Evolutionary conservation across 805 yeast species (phyloP).

Genomic region (Teunomyces stri): DNA sequence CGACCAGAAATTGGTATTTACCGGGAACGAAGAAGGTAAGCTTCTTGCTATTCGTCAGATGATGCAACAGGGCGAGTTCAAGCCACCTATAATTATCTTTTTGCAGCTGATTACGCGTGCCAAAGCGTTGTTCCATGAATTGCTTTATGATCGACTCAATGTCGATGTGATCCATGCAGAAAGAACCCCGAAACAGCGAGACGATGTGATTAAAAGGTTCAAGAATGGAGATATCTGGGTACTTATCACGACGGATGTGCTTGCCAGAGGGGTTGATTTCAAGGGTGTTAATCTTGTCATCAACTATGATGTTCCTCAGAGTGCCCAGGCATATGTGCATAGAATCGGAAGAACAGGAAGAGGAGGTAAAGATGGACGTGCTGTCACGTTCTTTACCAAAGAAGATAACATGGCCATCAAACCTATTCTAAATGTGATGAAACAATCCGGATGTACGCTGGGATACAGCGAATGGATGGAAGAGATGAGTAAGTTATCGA

Average conservation of each 20-base stretch:
- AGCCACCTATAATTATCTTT: constrained; percentile 90
- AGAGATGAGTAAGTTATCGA: constrained; percentile 60
- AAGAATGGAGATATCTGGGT: constrained; percentile 94
- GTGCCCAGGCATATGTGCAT: constrained; percentile 93
- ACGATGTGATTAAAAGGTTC: constrained; percentile 77
- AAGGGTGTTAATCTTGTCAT: constrained; percentile 92
- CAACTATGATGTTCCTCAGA: constrained; percentile 93
- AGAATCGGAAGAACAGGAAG: constrained; percentile 99
- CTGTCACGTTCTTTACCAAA: constrained; percentile 90
- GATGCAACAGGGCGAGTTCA: constrained; percentile 78
- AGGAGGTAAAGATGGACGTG: constrained; percentile 83
- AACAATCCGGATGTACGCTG: constrained; percentile 72
- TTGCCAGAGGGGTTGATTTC: constrained; percentile 96
- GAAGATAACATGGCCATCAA: constrained; percentile 76
- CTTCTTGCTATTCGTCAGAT: constrained; percentile 86
- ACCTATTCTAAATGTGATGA: constrained; percentile 91
- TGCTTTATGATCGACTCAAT: constrained; percentile 84
- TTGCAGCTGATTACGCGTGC: constrained; percentile 92
- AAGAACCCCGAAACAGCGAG: constrained; percentile 84
- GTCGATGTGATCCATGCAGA: constrained; percentile 97
- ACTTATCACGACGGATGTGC: constrained; percentile 91
- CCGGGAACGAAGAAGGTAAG: constrained; percentile 97
- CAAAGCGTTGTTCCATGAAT: constrained; percentile 90
- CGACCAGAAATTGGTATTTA: constrained; percentile 77
- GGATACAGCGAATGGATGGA: constrained; percentile 82